A percentile compares a stretch with the other conserved stretches of the same genome.
These are phyloP conservation scores for Agrocybe pediades DNA, from an alignment of 768 basidiomycete species.

Conservation along the genomic window DNA sequence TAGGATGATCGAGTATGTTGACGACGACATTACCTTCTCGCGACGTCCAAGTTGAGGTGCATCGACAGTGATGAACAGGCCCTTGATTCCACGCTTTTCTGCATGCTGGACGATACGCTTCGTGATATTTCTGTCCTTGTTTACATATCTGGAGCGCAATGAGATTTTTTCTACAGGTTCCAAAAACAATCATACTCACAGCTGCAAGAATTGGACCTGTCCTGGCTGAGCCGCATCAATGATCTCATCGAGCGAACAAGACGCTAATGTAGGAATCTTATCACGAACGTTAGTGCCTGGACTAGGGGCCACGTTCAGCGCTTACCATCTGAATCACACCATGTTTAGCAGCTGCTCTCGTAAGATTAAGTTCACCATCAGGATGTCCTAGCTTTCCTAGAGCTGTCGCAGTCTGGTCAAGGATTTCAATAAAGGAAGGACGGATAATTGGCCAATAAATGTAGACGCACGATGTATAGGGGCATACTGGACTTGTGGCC, in stretches of 20 bases:
- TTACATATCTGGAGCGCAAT: constrained; percentile 68
- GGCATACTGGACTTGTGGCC: constrained; percentile 48
- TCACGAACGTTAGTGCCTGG: not conserved
- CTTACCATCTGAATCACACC: constrained; percentile 50
- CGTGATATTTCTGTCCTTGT: constrained; percentile 85
- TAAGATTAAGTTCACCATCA: constrained; percentile 93
- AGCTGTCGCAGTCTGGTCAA: constrained; percentile 65
- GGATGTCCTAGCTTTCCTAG: constrained; percentile 94
- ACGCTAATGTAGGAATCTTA: constrained; percentile 90
- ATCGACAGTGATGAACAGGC: constrained; percentile 95
- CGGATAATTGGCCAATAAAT: not conserved
- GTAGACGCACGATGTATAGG: constrained; percentile 57
- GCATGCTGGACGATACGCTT: constrained; percentile 89
- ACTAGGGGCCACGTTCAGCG: constrained; percentile 24
- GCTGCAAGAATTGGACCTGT: constrained; percentile 85
- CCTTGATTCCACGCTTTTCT: constrained; percentile 88
- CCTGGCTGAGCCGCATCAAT: constrained; percentile 80
- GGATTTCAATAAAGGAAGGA: not conserved
- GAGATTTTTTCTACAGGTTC: not conserved
- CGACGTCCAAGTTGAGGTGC: constrained; percentile 94
- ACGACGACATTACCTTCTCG: constrained; percentile 80
- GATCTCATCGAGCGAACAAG: constrained; percentile 95
- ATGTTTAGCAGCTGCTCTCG: constrained; percentile 80
- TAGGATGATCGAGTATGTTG: constrained; percentile 84
- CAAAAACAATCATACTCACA: constrained; percentile 43